A percentile compares a stretch with the other conserved stretches of the same genome.
phyloP scores from a whole-genome alignment of 2,329 filamentous ascomycete genomes.

The Tolypocladium tundrense region DNA sequence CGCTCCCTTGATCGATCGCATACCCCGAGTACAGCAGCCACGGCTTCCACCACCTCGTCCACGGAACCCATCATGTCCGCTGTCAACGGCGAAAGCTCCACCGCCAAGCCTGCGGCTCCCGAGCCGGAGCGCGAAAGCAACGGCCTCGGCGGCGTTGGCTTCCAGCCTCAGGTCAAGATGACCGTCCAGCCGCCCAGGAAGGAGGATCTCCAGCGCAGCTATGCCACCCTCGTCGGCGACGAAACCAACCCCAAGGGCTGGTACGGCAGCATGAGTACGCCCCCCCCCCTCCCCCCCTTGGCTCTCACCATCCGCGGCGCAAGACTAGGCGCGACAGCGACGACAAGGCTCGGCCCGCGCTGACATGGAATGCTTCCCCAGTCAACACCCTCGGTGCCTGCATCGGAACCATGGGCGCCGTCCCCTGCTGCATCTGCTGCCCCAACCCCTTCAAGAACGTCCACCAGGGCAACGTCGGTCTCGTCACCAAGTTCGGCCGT shows the following conservation, averaged over 20 bases:
- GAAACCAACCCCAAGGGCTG: conserved; percentile 69
- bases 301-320: not conserved
- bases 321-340: not conserved
- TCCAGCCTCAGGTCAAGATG: conserved; percentile 47
- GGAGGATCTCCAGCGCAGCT: conserved; percentile 77
- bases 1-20: not conserved
- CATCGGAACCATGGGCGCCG: conserved; percentile 71
- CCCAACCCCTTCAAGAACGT: conserved; percentile 96
- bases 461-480: conserved; percentile 82
- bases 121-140: conserved; percentile 2
- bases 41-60: conserved; percentile 8
- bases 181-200: conserved; percentile 68
- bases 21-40: not conserved
- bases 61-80: conserved; percentile 9
- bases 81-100: conserved; percentile 16
- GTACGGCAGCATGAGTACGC: conserved; percentile 80
- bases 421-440: conserved; percentile 85
- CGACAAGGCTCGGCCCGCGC: not conserved
- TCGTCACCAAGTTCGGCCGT: conserved; percentile 89
- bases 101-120: conserved; percentile 17
- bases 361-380: conserved; percentile 14
- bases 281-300: not conserved
- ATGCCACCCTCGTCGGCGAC: conserved; percentile 54
- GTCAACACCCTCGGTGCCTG: conserved; percentile 64
- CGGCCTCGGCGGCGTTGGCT: conserved; percentile 23